Conservation (phyloP, 2,329 filamentous ascomycete species). For the Blastomyces silverae region DNA sequence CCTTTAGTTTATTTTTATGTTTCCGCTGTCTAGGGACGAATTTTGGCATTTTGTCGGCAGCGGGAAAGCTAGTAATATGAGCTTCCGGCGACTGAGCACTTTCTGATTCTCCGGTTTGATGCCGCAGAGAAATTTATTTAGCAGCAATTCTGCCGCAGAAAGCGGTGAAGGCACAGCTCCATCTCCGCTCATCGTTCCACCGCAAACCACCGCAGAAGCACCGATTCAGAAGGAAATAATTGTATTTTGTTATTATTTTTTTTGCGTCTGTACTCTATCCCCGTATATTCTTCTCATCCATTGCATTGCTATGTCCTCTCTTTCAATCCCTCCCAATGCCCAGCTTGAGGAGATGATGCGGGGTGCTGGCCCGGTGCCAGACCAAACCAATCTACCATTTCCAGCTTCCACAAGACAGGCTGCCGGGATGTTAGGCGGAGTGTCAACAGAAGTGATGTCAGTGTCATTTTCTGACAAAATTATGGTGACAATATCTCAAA, state of each 20-base stretch:
- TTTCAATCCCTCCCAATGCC: conserved; percentile 7
- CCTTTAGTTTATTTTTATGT: conserved; percentile 42
- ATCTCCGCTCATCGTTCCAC: conserved; percentile 3
- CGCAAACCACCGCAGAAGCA: background rate
- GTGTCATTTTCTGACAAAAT: conserved; percentile 84
- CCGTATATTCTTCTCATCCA: background rate
- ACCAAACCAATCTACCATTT: conserved; percentile 48
- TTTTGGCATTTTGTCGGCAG: conserved; percentile 37
- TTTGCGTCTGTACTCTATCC: background rate
- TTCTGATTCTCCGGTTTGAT: background rate
- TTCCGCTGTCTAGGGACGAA: conserved; percentile 54
- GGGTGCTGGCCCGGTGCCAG: conserved; percentile 6
- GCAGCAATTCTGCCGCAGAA: conserved; percentile 20
- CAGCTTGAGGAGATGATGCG: conserved; percentile 8
- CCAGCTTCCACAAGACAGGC: conserved; percentile 58
- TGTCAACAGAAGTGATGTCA: conserved; percentile 64
- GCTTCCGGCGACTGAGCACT: background rate
- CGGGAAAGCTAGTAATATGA: background rate
- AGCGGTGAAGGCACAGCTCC: conserved; percentile 18
- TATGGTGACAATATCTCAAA: conserved; percentile 79
- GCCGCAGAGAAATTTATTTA: conserved; percentile 5
- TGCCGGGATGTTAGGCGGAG: conserved; percentile 57
- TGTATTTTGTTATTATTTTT: background rate
- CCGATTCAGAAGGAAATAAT: background rate
- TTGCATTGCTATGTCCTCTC: background rate